A percentile compares a stretch with the other conserved stretches of the same genome.
Evolutionary conservation across 805 yeast species (phyloP).

Genomic region (Metschnikowia gelsemii): DNA sequence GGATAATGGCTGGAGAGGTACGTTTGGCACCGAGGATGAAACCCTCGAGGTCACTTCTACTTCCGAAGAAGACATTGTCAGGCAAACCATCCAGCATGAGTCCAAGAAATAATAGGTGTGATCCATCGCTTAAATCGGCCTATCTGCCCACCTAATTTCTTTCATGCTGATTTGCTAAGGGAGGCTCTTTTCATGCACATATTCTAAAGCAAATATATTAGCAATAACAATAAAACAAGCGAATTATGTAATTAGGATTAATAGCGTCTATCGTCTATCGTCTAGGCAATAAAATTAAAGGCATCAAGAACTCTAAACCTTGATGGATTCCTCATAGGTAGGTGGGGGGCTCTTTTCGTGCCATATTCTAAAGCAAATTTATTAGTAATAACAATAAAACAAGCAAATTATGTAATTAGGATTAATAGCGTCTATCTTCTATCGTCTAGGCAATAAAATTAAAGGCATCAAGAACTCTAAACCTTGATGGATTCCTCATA

Average conservation of each 20-base stretch:
- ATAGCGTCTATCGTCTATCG: not conserved
- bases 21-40: slow-evolving; percentile 36
- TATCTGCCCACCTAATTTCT: no score
- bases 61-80: slow-evolving; percentile 16
- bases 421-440: not conserved
- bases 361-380: not conserved
- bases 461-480: slow-evolving; percentile 14
- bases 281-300: not conserved
- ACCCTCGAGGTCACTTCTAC: slow-evolving; percentile 7
- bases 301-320: slow-evolving; percentile 22
- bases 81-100: slow-evolving; percentile 4
- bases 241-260: not conserved
- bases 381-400: not conserved
- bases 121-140: no score
- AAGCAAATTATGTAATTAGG: not conserved
- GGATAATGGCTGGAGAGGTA: slow-evolving; percentile 58
- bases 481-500: slow-evolving; percentile 51
- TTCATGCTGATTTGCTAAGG: no score
- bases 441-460: not conserved
- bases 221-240: not conserved
- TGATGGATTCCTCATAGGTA: slow-evolving; percentile 53
- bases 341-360: no score
- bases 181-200: no score
- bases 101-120: not conserved
- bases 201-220: not conserved